A percentile compares a stretch with the other conserved stretches of the same genome.
Conservation (phyloP, 768 basidiomycete genomes). For the Tulasnella sp. region DNA sequence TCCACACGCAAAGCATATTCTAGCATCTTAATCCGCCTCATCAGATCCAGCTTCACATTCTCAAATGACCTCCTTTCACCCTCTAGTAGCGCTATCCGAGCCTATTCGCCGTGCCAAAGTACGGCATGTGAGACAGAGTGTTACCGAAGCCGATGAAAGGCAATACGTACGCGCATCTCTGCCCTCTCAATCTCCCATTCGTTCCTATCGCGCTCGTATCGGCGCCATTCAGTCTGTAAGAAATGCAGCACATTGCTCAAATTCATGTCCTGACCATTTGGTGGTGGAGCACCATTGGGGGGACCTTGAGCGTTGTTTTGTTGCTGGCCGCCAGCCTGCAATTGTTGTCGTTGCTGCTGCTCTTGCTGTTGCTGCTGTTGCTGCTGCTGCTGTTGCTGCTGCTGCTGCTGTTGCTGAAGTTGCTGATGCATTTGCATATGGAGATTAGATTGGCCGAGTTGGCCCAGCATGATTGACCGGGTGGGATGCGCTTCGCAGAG, state of each 20-base stretch:
- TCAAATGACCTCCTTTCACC: conserved; percentile 96
- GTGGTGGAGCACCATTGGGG: conserved; percentile 59
- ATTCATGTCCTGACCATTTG: conserved; percentile 85
- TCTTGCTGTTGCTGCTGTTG: conserved; percentile 22
- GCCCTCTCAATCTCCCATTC: conserved; percentile 99
- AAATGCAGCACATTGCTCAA: conserved; percentile 94
- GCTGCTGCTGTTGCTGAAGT: conserved; percentile 33
- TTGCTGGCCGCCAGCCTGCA: conserved; percentile 22
- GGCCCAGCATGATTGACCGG: conserved; percentile 61
- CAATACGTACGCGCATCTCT: conserved; percentile 82
- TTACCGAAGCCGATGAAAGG: conserved; percentile 3
- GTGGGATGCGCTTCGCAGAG: conserved; percentile 26
- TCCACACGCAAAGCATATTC: conserved; percentile 96
- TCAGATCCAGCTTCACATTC: conserved; percentile 90
- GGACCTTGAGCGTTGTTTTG: conserved; percentile 34
- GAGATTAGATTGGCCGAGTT: conserved; percentile 53
- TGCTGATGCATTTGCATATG: conserved; percentile 31
- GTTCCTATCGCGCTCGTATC: conserved; percentile 96
- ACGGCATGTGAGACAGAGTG: not conserved
- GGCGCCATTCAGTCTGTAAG: conserved; percentile 94
- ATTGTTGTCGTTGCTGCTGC: conserved; percentile 43
- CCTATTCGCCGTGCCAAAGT: conserved; percentile 37
- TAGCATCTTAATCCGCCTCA: conserved; percentile 97
- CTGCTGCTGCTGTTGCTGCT: conserved; percentile 33
- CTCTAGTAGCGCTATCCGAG: conserved; percentile 92